Evolutionary conservation across 108 stramenopile genomes (phyloP), one percentile per base, ranked within the genome.

Genomic region (Discostella stelligeroides): DNA sequence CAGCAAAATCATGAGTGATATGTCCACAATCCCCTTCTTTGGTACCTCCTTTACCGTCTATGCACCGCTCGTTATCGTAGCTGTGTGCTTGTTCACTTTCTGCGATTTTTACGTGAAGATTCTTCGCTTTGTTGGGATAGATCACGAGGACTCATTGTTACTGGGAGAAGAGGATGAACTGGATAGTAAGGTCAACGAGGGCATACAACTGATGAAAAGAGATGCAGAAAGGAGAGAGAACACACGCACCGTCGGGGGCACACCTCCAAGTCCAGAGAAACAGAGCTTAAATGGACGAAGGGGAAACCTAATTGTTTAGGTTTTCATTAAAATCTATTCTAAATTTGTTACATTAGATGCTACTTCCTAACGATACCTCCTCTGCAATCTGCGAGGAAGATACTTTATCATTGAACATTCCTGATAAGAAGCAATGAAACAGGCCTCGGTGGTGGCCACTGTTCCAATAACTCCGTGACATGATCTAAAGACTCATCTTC

Each of bases 21-120:
- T 86, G 83, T 56, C 73, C 20, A 84, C 83, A 3, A 81, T 86
- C 6, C 86, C 86, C 2, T 79, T 86, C 73, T 83, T 86, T 34
- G 86, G 86, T 7, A 86, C 80, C 27, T 76, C 76, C 29, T 83
- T 86, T 48, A 66, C 76, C 11, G 74, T 86, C 28, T 86, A 86
- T 63, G 80, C 80, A 11, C 86, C 86, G 11, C 74, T 86, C 8
- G 37, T 84, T 11, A 86, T 83, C 29, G 45, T 86, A 27, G 73
- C 77, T 1, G 75, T 86, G 2, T 84, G 86, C 53, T 34, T 59
- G 7, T 83, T 83, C 24, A 84, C 86, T 12, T 48, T 84, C 11
- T 81, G 68, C 24, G 78, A 86, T 72, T 63, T 63, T 27, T 86
- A 86, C 65, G 77, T 81, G 0, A 77, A 78, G 17, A 53, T 86